These are phyloP conservation scores for Camptophora hylomeconis DNA, from an alignment of 2,329 filamentous ascomycete species.

Conservation along the genomic window DNA sequence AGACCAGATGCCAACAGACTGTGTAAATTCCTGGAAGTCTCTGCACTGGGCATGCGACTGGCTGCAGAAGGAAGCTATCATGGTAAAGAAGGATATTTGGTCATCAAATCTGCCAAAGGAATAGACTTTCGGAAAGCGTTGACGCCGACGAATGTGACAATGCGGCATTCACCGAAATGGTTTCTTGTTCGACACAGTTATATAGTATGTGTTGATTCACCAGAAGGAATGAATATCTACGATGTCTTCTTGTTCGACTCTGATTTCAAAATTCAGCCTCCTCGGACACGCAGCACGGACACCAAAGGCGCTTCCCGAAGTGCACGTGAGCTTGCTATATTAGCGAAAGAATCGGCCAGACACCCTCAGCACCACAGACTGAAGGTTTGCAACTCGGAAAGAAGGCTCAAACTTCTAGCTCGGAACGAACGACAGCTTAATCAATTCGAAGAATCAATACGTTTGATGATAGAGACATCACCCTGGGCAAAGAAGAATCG, in stretches of 20 bases:
- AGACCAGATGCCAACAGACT: conserved; percentile 87
- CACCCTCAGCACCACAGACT: conserved; percentile 68
- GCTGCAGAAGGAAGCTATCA: conserved; percentile 95
- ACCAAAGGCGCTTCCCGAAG: conserved; percentile 37
- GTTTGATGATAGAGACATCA: conserved; percentile 70
- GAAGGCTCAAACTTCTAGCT: conserved; percentile 81
- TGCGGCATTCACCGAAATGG: conserved; percentile 85
- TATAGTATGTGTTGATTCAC: conserved; percentile 94
- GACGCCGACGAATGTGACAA: conserved; percentile 51
- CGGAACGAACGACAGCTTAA: conserved; percentile 78
- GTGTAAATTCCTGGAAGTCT: conserved; percentile 91
- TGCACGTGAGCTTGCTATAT: conserved; percentile 49
- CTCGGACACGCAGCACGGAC: conserved; percentile 51
- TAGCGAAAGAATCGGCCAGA: conserved; percentile 48
- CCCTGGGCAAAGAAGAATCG: conserved; percentile 73
- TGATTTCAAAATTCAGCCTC: conserved; percentile 69
- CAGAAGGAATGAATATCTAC: conserved; percentile 96
- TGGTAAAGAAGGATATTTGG: conserved; percentile 87
- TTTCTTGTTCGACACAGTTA: conserved; percentile 97
- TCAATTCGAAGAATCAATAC: conserved; percentile 89
- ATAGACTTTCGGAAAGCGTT: conserved; percentile 73
- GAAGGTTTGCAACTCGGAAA: conserved; percentile 79
- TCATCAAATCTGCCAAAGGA: conserved; percentile 83
- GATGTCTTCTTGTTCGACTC: conserved; percentile 96
- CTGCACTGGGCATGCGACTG: conserved; percentile 80